Conservation (phyloP, 2,329 filamentous ascomycete species). For the Lachnellula willkommii region DNA sequence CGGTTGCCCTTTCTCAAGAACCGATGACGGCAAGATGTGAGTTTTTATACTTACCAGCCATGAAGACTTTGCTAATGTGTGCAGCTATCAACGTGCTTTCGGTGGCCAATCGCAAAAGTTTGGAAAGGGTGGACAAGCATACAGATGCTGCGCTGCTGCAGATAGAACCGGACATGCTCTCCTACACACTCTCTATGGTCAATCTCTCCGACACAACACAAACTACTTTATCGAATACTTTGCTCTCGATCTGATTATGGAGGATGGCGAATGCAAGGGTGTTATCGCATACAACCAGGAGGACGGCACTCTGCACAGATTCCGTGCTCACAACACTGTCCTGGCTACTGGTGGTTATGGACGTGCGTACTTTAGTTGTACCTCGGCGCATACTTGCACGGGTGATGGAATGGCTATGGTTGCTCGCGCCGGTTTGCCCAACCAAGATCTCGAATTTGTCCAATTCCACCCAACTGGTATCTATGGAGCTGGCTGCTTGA, state of each 20-base stretch:
- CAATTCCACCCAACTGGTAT: constrained; percentile 99
- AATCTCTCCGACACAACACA: constrained; percentile 94
- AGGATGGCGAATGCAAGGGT: constrained; percentile 93
- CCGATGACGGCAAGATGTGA: constrained; percentile 90
- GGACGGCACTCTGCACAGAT: constrained; percentile 94
- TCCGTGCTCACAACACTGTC: constrained; percentile 95
- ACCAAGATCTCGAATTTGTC: constrained; percentile 99
- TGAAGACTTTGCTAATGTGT: constrained; percentile 16
- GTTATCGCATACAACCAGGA: constrained; percentile 98
- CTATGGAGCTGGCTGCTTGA: constrained; percentile 95
- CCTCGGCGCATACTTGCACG: constrained; percentile 95
- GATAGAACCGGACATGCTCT: constrained; percentile 97
- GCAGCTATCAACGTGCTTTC: constrained; percentile 92
- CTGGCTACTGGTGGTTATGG: constrained; percentile 96
- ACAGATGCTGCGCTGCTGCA: constrained; percentile 74
- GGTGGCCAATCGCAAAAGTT: constrained; percentile 94
- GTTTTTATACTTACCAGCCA: constrained; percentile 21
- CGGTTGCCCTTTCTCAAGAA: constrained; percentile 93
- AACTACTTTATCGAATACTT: constrained; percentile 99
- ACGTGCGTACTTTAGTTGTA: constrained; percentile 97
- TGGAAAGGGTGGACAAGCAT: constrained; percentile 96
- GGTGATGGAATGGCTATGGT: constrained; percentile 99
- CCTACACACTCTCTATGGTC: constrained; percentile 96
- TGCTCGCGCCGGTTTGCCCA: constrained; percentile 90
- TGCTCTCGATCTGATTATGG: constrained; percentile 93